A percentile compares a stretch with the other conserved stretches of the same genome.
Evolutionary conservation across 2,329 filamentous ascomycete species (phyloP).

Genomic region (Fusarium anguioides): DNA sequence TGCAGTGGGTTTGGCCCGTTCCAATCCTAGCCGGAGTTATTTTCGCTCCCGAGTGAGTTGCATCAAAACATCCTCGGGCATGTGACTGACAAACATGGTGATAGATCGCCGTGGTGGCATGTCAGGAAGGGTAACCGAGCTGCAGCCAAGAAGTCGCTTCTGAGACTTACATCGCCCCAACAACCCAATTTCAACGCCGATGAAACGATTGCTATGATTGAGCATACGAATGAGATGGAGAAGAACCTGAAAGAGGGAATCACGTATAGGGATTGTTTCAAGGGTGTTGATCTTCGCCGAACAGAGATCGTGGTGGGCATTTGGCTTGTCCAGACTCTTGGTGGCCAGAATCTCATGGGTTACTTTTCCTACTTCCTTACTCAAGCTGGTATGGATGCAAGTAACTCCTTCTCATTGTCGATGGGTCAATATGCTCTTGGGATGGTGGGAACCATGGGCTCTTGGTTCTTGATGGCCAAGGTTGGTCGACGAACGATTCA

Average conservation of each 20-base stretch:
- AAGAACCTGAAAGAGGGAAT: constrained; percentile 56
- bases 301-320: constrained; percentile 64
- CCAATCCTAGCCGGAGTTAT: constrained; percentile 57
- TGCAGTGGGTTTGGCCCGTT: constrained; percentile 65
- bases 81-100: neutral
- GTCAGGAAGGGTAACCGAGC: constrained; percentile 57
- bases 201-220: constrained; percentile 64
- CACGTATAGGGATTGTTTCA: constrained; percentile 64
- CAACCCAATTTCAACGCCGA: constrained; percentile 57
- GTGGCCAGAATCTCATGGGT: constrained; percentile 62
- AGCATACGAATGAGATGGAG: constrained; percentile 64
- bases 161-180: constrained; percentile 55
- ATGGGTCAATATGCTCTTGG: constrained; percentile 63
- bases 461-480: constrained; percentile 61
- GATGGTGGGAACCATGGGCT: constrained; percentile 61
- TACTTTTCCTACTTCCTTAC: constrained; percentile 60
- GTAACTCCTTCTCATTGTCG: constrained; percentile 58
- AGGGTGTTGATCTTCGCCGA: constrained; percentile 61
- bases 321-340: constrained; percentile 61
- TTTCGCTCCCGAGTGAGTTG: constrained; percentile 60
- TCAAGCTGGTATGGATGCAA: constrained; percentile 58
- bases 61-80: accelerated
- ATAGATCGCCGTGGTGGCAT: constrained; percentile 63
- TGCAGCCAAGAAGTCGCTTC: constrained; percentile 55
- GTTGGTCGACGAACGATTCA: constrained; percentile 64